Percentiles rank a stretch among this genome's conserved stretches.
These are phyloP conservation scores for Epichloe aotearoae DNA, from an alignment of 2,329 filamentous ascomycete genomes.

Conservation along the genomic window DNA sequence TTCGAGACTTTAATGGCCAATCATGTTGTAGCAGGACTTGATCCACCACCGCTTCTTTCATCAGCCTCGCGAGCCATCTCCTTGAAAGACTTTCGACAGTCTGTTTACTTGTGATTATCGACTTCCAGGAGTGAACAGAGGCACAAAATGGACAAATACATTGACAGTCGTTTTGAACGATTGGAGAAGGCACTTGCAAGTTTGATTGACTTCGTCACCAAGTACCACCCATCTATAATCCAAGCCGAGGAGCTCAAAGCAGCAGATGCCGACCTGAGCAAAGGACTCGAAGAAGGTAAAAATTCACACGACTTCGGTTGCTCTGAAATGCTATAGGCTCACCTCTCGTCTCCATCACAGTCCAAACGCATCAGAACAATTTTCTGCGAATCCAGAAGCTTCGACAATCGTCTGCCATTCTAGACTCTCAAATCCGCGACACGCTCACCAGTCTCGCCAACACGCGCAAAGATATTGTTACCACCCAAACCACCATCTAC, in stretches of 20 bases:
- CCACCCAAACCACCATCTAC: slow-evolving; percentile 44
- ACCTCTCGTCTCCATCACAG: slow-evolving; percentile 22
- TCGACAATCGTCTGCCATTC: slow-evolving; percentile 48
- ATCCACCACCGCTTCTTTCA: slow-evolving; percentile 10
- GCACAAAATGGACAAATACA: slow-evolving; percentile 43
- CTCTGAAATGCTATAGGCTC: not conserved
- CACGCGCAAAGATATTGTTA: slow-evolving; percentile 59
- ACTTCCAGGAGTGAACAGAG: not conserved
- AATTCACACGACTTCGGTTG: not conserved
- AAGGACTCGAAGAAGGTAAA: slow-evolving; percentile 52
- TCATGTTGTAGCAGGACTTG: slow-evolving; percentile 6
- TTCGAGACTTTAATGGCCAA: slow-evolving; percentile 4
- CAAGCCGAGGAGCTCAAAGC: slow-evolving; percentile 56
- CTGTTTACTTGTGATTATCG: not conserved
- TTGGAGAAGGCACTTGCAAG: slow-evolving; percentile 53
- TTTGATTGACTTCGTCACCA: slow-evolving; percentile 67
- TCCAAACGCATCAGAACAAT: slow-evolving; percentile 65
- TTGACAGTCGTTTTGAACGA: slow-evolving; percentile 51
- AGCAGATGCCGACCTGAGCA: slow-evolving; percentile 55
- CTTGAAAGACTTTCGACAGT: not conserved
- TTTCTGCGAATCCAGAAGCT: slow-evolving; percentile 54
- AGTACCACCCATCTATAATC: slow-evolving; percentile 61
- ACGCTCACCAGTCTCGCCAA: slow-evolving; percentile 57
- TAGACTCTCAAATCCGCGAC: slow-evolving; percentile 61
- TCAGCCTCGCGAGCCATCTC: not conserved